A percentile compares a stretch with the other conserved stretches of the same genome.
These are phyloP conservation scores for Novymonas esmeraldas DNA, from an alignment of 208 protist species.

Conservation along the genomic window DNA sequence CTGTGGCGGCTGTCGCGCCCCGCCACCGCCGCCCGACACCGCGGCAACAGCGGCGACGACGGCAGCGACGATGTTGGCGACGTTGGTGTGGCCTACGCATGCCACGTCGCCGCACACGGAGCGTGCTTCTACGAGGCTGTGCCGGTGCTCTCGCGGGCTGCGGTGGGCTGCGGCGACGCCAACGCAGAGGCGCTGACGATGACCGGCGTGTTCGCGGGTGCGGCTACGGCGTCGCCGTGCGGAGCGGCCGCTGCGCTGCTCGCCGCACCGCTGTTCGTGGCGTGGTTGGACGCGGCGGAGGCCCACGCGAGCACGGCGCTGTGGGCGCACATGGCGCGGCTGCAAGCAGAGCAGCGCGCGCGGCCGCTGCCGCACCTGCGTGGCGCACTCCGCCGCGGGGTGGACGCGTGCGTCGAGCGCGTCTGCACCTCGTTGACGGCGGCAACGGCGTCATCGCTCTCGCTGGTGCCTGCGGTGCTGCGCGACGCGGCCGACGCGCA, in stretches of 20 bases:
- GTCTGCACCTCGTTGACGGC: conserved; percentile 2
- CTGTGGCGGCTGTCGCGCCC: conserved; percentile 3
- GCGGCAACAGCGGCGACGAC: conserved; percentile 11
- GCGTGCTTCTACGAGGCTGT: conserved; percentile 11
- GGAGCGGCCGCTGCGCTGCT: conserved; percentile 1
- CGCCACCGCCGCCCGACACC: not conserved
- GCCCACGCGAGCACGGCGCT: conserved; percentile 6
- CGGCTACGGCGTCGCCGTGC: not conserved
- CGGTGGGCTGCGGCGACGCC: no score
- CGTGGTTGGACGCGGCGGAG: conserved; percentile 23
- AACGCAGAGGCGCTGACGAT: not conserved
- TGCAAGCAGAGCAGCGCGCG: conserved; percentile 7
- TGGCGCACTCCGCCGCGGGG: conserved; percentile 8
- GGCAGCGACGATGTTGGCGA: not conserved
- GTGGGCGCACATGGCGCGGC: conserved; percentile 7
- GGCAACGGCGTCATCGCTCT: conserved; percentile 6
- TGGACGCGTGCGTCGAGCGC: conserved; percentile 4
- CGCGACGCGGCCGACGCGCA: conserved; percentile 50
- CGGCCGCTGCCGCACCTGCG: conserved; percentile 1
- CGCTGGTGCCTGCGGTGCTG: conserved; percentile 39
- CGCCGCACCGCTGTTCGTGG: conserved; percentile 9
- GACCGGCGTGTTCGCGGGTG: not conserved
- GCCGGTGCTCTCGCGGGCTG: not conserved
- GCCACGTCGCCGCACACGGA: conserved; percentile 9
- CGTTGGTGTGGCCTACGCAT: no score